Percentiles rank a stretch among this genome's conserved stretches.
Evolutionary conservation across 208 protist genomes (phyloP).

Genomic region (Acanthamoeba quina): DNA sequence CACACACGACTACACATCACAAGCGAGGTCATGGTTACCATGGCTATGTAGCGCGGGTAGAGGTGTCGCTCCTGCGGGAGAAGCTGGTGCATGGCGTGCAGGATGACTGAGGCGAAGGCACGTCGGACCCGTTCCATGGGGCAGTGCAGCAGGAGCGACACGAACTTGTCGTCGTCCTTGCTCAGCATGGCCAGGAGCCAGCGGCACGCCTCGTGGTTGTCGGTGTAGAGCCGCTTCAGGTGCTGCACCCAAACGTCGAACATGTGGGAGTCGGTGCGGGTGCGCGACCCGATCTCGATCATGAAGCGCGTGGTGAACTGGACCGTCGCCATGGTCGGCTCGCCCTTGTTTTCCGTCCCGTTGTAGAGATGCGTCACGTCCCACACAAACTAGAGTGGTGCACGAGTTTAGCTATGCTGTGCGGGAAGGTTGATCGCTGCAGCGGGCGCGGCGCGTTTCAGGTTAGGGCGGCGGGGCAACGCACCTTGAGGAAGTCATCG

Average conservation of each 20-base stretch:
- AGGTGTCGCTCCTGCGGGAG: constrained; percentile 15
- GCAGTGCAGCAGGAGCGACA: constrained; percentile 36
- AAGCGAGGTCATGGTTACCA: neutral
- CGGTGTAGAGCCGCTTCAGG: constrained; percentile 29
- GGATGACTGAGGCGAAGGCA: constrained; percentile 42
- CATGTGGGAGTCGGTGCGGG: constrained; percentile 27
- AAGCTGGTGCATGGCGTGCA: constrained; percentile 23
- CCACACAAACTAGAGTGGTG: constrained; percentile 12
- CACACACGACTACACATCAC: neutral
- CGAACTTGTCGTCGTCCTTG: constrained; percentile 33
- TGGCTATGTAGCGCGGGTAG: neutral
- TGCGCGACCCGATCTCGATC: constrained; percentile 63
- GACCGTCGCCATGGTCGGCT: constrained; percentile 23
- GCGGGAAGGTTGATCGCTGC: too few species aligned
- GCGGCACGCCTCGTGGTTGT: constrained; percentile 64
- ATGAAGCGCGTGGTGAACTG: constrained; percentile 71
- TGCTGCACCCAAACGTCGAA: constrained; percentile 69
- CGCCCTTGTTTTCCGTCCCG: neutral
- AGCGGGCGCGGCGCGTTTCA: too few species aligned
- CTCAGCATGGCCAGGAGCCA: constrained; percentile 63
- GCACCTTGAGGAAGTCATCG: constrained; percentile 62
- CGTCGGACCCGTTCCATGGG: constrained; percentile 58
- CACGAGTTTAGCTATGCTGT: neutral
- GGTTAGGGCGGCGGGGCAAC: neutral
- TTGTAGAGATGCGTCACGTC: constrained; percentile 66